Conservation (phyloP, 352 stramenopile species). For the Phytopythium vexans region DNA sequence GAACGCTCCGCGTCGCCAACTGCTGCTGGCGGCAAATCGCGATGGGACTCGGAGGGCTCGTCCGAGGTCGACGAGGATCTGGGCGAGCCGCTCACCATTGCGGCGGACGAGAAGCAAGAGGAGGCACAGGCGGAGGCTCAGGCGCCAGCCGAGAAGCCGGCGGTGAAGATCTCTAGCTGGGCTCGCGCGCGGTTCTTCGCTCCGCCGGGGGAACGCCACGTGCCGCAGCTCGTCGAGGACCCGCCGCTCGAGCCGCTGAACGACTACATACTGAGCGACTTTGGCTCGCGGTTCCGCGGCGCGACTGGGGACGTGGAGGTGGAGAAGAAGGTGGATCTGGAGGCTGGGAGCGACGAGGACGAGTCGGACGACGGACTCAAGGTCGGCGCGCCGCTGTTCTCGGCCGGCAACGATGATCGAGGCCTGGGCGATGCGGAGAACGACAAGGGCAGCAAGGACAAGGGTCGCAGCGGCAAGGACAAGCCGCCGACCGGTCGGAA, state of each 20-base stretch:
- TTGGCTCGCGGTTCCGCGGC: constrained; percentile 66
- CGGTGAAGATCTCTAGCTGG: constrained; percentile 67
- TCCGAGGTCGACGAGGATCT: constrained; percentile 33
- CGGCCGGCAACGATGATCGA: constrained; percentile 10
- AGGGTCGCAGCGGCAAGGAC: constrained; percentile 3
- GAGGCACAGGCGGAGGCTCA: constrained; percentile 7
- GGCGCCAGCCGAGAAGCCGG: constrained; percentile 1
- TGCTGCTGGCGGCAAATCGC: constrained; percentile 14
- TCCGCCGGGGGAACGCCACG: constrained; percentile 45
- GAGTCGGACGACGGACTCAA: constrained; percentile 19
- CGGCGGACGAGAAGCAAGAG: constrained; percentile 18
- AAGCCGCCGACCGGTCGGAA: constrained; percentile 17
- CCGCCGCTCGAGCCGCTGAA: constrained; percentile 74
- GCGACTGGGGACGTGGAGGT: constrained; percentile 39
- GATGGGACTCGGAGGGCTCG: constrained; percentile 56
- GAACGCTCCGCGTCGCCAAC: background rate
- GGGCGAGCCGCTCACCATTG: constrained; percentile 35
- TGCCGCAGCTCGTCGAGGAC: constrained; percentile 48
- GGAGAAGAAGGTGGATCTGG: constrained; percentile 35
- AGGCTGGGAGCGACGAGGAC: constrained; percentile 20
- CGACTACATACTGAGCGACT: constrained; percentile 83
- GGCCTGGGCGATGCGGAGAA: constrained; percentile 13
- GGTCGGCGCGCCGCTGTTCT: constrained; percentile 54
- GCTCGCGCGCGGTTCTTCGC: constrained; percentile 66
- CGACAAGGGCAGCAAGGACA: constrained; percentile 21